Evolutionary conservation across 1,139 yeast genomes (phyloP), one percentile per base, ranked within the genome.

Genomic region (Pichia cactophila): DNA sequence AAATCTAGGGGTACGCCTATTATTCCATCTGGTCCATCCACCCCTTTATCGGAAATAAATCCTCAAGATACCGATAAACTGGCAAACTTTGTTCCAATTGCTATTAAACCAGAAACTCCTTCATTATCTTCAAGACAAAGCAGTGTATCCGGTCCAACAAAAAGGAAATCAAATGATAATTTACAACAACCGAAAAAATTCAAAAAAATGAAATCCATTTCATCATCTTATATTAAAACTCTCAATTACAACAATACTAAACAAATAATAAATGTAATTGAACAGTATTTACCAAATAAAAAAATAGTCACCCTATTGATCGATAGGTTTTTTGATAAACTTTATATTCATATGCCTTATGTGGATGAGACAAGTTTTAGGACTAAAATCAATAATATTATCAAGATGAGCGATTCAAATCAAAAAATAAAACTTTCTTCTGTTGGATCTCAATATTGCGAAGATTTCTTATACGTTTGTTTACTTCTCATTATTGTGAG

Each of bases 401-500:
- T 70, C 40, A 72, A 69, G 14, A 47, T 60, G 11, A 61, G 62
- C 29, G 68, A 66, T 41, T 47, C 61, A 5, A 39, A 54, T 23
- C 70, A 69, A 47, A 56, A 58, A 37, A 60, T 70, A 14, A 60
- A 56, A 45, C 50, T 65, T 17, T 41, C 54, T 4, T 54, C 62
- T 17, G 57, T 63, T 41, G 66, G 66, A 10, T 56, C 61, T n/a
- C 63, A 63, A 47, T 65, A 64, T 51, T 60, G 66, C 53, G 69
- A 66, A 44, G 69, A 65, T 42, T 65, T 66, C 46, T 53, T 65
- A 44, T 63, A 49, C 10, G 53, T 75, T 16, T 77, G 80, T 43
- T 69, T 76, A 5, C 56, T 74, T 45, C 61, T 77, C 36, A 68
- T 77, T n/a, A 69, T 77, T 12, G 57, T 77, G 41, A 66, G 81